These are phyloP conservation scores for Triticum turgidum DNA, from an alignment of 176 grass and related monocot genomes.

Conservation along the genomic window DNA sequence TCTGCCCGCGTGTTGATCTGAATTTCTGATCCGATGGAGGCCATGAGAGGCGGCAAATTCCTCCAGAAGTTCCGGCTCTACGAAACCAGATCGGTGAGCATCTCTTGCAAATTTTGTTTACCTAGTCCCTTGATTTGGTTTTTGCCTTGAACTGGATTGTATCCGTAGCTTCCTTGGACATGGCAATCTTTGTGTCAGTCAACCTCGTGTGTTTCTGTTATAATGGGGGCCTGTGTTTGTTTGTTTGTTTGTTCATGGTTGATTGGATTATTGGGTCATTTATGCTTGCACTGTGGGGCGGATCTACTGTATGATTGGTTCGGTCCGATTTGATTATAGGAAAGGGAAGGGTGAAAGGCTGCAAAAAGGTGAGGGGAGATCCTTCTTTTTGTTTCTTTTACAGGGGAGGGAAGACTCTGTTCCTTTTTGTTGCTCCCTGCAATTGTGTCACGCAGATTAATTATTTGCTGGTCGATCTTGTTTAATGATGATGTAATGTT, in stretches of 20 bases:
- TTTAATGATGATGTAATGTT: background rate
- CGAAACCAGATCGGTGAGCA: constrained; percentile 88
- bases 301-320: constrained; percentile 28
- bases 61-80: constrained; percentile 96
- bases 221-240: background rate
- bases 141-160: background rate
- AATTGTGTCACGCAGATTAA: constrained; percentile 16
- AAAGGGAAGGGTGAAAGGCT: constrained; percentile 20
- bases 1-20: constrained; percentile 18
- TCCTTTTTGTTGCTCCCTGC: background rate
- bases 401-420: background rate
- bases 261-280: constrained; percentile 26
- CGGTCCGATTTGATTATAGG: constrained; percentile 22
- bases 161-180: background rate
- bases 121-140: background rate
- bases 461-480: constrained; percentile 3
- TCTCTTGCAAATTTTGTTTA: background rate
- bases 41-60: constrained; percentile 45
- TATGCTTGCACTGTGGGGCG: constrained; percentile 5
- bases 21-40: constrained; percentile 44
- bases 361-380: constrained; percentile 32
- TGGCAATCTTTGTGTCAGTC: constrained; percentile 25
- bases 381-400: constrained; percentile 43
- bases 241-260: background rate
- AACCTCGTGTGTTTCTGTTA: background rate